Evolutionary conservation across 805 yeast species (phyloP), one percentile per base, ranked within the genome.

Genomic region (Cyberlindnera galapagoensis): DNA sequence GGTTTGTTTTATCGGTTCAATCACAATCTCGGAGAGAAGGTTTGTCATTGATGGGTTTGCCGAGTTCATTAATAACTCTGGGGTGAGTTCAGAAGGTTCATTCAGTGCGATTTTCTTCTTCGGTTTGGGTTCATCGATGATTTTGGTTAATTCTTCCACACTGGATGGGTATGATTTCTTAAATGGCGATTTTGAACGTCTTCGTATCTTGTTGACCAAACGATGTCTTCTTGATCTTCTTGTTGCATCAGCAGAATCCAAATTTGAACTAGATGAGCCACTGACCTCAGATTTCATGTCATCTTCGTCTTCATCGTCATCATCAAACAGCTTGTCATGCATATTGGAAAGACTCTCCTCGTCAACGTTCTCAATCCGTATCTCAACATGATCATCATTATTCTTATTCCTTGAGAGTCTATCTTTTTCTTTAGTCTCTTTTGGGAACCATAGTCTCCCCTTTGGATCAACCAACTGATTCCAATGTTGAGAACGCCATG

Each of bases 401-500:
- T 26, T 27, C 10, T 31, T 28, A 8, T 23, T n/a, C n/a, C n/a
- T n/a, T n/a, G n/a, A n/a, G n/a, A n/a, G n/a, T n/a, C n/a, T n/a
- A n/a, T n/a, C n/a, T n/a, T n/a, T 22, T 13, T 29, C 13, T 10
- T 32, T 21, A 9, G 29, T 18, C 12, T 25, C 34, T 6, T 26
- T 28, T 4, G 74, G 75, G 44, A 67, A 75, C 80, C 81, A 75
- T 9, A 65, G 41, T 22, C 64, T 59, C 1, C 78, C 79, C 2
- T 53, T 46, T 1, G 72, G 53, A 24, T 60, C 53, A 24, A 52
- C 51, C 13, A 76, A 52, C 40, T 74, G 77, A 42, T 62, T 51
- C 74, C 80, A 74, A 48, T 73, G 75, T 15, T 46, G 47, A n/a
- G 60, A 51, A 39, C 80, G 53, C 84, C 86, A 80, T 3, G 64